These are phyloP conservation scores for Pyricularia grisea DNA, from an alignment of 2,329 filamentous ascomycete genomes.

Conservation along the genomic window DNA sequence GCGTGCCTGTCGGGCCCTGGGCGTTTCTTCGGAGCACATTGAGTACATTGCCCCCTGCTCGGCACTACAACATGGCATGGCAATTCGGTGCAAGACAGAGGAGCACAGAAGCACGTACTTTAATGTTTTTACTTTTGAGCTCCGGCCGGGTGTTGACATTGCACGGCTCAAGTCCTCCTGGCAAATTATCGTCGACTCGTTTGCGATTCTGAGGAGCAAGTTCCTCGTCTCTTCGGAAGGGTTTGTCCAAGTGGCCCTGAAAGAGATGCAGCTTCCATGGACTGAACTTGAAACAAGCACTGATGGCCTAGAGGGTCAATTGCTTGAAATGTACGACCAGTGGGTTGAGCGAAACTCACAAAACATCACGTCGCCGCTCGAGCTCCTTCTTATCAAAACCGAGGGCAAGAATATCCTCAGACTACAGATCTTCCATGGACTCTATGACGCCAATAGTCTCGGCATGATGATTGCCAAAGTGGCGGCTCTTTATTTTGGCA, in stretches of 20 bases:
- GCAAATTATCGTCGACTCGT: conserved; percentile 34
- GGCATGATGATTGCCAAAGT: conserved; percentile 55
- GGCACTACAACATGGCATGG: conserved; percentile 77
- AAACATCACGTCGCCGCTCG: conserved; percentile 40
- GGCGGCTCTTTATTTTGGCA: conserved; percentile 35
- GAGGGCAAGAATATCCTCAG: conserved; percentile 30
- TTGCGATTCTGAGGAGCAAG: conserved; percentile 60
- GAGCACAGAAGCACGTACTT: conserved; percentile 59
- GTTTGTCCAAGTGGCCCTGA: conserved; percentile 62
- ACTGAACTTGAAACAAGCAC: conserved; percentile 19
- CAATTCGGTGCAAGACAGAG: conserved; percentile 55
- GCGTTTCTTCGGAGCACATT: conserved; percentile 40
- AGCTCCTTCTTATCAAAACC: conserved; percentile 31
- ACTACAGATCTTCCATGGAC: conserved; percentile 70
- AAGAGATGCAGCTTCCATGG: conserved; percentile 32
- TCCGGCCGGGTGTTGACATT: conserved; percentile 36
- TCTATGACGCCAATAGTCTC: conserved; percentile 81
- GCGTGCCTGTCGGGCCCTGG: conserved; percentile 41
- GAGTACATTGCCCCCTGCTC: conserved; percentile 77
- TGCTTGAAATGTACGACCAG: conserved; percentile 19
- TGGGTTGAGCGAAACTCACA: conserved; percentile 48
- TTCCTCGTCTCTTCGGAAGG: conserved; percentile 70
- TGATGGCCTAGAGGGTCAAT: conserved; percentile 17
- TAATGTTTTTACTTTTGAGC: conserved; percentile 57
- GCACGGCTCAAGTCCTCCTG: conserved; percentile 47